Base-by-base conservation (phyloP, 2,329 filamentous ascomycete species). In the Pseudogymnoascus sp. region DNA sequence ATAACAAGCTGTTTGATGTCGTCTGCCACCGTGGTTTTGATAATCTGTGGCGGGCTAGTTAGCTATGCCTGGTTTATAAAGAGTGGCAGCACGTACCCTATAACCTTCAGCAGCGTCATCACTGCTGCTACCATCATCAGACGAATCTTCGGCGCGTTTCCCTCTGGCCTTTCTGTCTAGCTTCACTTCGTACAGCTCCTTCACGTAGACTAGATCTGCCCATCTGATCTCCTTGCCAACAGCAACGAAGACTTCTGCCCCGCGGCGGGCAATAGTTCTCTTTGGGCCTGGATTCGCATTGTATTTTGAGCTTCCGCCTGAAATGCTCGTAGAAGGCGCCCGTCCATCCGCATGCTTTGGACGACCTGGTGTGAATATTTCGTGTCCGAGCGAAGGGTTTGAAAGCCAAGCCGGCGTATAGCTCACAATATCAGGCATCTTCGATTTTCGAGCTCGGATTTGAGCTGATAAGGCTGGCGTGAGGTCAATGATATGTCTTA, bases 221-320 rank as follows among this genome's bases (percentile, higher is more conserved):
- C 94, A 99, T 74, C 92, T 84, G 65, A 99, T 89, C 75, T 97
- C 91, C 69, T 89, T 92, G 59, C 92, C 92, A 42, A 89, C 87
- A 18, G 92, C 92, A 11, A 91, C 86, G 73, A 97, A 97, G 8
- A 97, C 79, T 71, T 99, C 92, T 0, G 90, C 91, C 14, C 90
- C 92, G 64, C 93, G 82, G 60, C 84, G 85, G 8, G 92, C 92
- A 70, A 97, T 87, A 0, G 86, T 92, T 66, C 84, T 76, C 63
- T 81, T 78, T 8, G 85, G 83, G 16, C 84, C 83, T 18, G 74
- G 70, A 50, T 69, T 73, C 1, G 73, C 62, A 68, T 77, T 77
- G 73, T 64, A 64, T 62, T 68, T 69, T 38, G 67, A 67, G 28
- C 65, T 61, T 25, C 40, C 28, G 8, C 61, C 31, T 16, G 61